A percentile compares a stretch with the other conserved stretches of the same genome.
These are phyloP conservation scores for Sphagnurus paluster DNA, from an alignment of 1,284 basidiomycete genomes.

Conservation along the genomic window DNA sequence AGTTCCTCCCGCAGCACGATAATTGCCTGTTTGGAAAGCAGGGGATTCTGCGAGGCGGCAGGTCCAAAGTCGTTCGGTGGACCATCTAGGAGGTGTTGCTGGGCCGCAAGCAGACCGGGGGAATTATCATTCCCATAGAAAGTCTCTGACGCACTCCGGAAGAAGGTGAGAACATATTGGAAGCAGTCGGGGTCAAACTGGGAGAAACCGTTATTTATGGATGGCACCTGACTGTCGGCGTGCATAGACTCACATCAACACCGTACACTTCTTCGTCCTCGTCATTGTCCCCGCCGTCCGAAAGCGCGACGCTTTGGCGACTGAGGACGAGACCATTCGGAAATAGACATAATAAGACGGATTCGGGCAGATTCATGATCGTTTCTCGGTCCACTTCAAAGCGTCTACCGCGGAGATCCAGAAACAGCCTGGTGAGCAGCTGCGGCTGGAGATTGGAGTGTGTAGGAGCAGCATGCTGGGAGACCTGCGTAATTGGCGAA, in stretches of 20 bases:
- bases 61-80: constrained; percentile 66
- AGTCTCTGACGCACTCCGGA: constrained; percentile 80
- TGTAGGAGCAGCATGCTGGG: constrained; percentile 62
- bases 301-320: constrained; percentile 75
- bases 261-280: constrained; percentile 94
- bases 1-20: constrained; percentile 98
- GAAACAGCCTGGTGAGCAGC: constrained; percentile 81
- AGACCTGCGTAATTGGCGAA: constrained; percentile 87
- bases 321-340: constrained; percentile 96
- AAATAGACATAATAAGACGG: constrained; percentile 93
- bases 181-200: constrained; percentile 98
- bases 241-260: constrained; percentile 76
- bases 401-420: constrained; percentile 89
- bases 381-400: constrained; percentile 97
- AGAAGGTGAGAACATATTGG: constrained; percentile 90
- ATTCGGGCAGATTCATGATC: constrained; percentile 98
- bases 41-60: constrained; percentile 78
- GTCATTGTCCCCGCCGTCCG: constrained; percentile 75
- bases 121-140: constrained; percentile 87
- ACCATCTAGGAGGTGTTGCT: constrained; percentile 74
- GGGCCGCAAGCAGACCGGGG: constrained; percentile 77
- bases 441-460: constrained; percentile 78
- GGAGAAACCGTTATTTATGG: constrained; percentile 12
- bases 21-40: constrained; percentile 96
- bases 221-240: constrained; percentile 5